Evolutionary conservation across 805 yeast species (phyloP).

Genomic region (Maudiozyma bulderi): DNA sequence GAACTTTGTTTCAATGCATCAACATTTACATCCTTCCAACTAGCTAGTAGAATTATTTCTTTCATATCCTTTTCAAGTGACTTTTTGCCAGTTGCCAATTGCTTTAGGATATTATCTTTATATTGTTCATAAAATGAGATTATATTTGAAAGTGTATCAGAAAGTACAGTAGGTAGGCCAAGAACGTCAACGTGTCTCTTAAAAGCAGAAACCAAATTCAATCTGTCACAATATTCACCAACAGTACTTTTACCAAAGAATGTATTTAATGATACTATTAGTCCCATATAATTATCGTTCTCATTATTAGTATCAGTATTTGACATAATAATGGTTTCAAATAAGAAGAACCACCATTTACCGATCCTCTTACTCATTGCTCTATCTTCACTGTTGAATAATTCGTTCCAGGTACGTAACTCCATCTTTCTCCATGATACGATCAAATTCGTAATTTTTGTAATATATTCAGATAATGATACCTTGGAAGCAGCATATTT

Average conservation of each 20-base stretch:
- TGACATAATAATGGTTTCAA: conserved; percentile 61
- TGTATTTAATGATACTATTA: conserved; percentile 55
- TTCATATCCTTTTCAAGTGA: conserved; percentile 65
- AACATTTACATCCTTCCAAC: conserved; percentile 94
- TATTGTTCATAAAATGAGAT: conserved; percentile 62
- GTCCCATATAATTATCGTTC: conserved; percentile 8
- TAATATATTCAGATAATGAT: conserved; percentile 47
- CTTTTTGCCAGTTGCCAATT: conserved; percentile 39
- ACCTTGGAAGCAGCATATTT: conserved; percentile 77
- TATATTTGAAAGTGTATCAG: conserved; percentile 29
- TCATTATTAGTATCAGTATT: conserved; percentile 27
- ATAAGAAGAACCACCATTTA: conserved; percentile 87
- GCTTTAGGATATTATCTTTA: conserved; percentile 36
- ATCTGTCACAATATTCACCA: conserved; percentile 62
- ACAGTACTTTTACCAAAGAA: conserved; percentile 66
- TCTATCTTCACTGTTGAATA: conserved; percentile 57
- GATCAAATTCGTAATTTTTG: conserved; percentile 53
- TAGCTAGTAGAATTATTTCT: conserved; percentile 80
- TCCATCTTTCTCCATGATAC: conserved; percentile 90
- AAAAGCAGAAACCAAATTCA: conserved; percentile 58
- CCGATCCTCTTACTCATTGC: conserved; percentile 44
- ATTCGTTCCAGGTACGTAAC: conserved; percentile 71
- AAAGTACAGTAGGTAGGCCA: conserved; percentile 17
- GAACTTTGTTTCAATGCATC: conserved; percentile 93
- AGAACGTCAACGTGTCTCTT: conserved; percentile 38